Evolutionary conservation across 306 rosid genomes (phyloP), one percentile per base, ranked within the genome.

Genomic region (Acacia confusa): DNA sequence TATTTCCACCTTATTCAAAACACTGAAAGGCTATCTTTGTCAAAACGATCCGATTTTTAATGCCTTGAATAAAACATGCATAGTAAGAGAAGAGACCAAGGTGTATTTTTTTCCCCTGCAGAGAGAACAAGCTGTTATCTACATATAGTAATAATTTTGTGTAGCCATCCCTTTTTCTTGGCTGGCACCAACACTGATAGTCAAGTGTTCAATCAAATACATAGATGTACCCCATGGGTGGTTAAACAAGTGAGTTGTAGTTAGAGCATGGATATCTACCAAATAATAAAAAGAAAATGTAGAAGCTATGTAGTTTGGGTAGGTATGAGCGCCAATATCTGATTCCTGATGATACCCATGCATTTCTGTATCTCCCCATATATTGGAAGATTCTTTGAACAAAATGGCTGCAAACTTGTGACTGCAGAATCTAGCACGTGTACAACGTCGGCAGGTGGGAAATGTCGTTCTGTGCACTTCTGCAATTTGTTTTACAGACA

Each of bases 391-490:
- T 92, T 95, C 88, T 89, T 91, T 30, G 94, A 83, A 69, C 94
- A 88, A 77, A 79, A 79, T 44, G 99, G 99, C 88, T 85, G 94
- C 90, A 93, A 84, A 82, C 87, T 87, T 70, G 86, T 88, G 41
- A 91, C 91, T 12, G 98, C 99, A 60, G 90, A 90, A 88, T 95
- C 99, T 78, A 95, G 84, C 36, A 92, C 87, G 82, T 82, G 96
- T 32, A 97, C 98, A 30, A 93, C 96, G 72, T 92, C 98, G 50
- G 97, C 91, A 2, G 97, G 99, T 43, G 99, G 94, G 81, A 93
- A 92, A 63, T 87, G 99, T 67, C 99, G 86, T 74, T 94, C 99
- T 24, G 99, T 93, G 81, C 99, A 95, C 79, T 90, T 91, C 99
- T 95, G 97, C 89, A 91, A 67, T 86, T 87, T 50, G 81, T 63